A percentile compares a stretch with the other conserved stretches of the same genome.
phyloP scores from a whole-genome alignment of 768 basidiomycete genomes.

The Boletus huronensis region DNA sequence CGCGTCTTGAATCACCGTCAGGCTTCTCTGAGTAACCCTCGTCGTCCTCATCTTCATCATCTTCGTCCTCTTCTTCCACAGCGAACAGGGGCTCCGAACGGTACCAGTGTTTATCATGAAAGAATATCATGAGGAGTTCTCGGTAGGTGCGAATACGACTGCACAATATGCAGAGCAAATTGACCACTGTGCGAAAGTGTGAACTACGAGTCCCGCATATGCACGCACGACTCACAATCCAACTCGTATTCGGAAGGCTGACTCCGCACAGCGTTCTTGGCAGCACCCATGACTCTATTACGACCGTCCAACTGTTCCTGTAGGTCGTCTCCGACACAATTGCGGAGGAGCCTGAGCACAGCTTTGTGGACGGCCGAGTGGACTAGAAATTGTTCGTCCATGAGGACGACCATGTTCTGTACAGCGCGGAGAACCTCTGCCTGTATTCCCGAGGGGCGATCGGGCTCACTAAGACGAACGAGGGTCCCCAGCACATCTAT shows the following conservation, averaged over 20 bases:
- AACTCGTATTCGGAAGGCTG: constrained; percentile 87
- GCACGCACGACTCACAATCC: constrained; percentile 58
- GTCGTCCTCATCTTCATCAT: constrained; percentile 47
- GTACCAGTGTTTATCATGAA: constrained; percentile 91
- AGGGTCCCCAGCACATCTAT: constrained; percentile 80
- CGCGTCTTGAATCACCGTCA: constrained; percentile 17
- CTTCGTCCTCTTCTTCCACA: constrained; percentile 74
- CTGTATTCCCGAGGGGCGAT: constrained; percentile 87
- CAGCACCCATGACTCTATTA: constrained; percentile 78
- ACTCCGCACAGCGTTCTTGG: constrained; percentile 59
- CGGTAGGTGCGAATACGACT: constrained; percentile 87
- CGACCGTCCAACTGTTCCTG: constrained; percentile 84
- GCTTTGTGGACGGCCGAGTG: constrained; percentile 89
- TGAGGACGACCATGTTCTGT: constrained; percentile 85
- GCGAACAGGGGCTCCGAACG: constrained; percentile 71
- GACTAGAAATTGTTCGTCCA: constrained; percentile 92
- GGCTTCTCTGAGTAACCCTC: constrained; percentile 12
- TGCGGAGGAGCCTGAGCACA: constrained; percentile 77
- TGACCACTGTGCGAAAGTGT: constrained; percentile 62
- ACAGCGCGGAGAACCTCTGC: constrained; percentile 84
- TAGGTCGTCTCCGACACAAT: constrained; percentile 88
- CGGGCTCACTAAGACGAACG: constrained; percentile 79
- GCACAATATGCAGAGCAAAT: constrained; percentile 87
- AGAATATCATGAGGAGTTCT: constrained; percentile 94
- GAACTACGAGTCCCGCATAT: neutral